Base-by-base conservation (phyloP, 257 asterid genomes). In the Linaria vulgaris region DNA sequence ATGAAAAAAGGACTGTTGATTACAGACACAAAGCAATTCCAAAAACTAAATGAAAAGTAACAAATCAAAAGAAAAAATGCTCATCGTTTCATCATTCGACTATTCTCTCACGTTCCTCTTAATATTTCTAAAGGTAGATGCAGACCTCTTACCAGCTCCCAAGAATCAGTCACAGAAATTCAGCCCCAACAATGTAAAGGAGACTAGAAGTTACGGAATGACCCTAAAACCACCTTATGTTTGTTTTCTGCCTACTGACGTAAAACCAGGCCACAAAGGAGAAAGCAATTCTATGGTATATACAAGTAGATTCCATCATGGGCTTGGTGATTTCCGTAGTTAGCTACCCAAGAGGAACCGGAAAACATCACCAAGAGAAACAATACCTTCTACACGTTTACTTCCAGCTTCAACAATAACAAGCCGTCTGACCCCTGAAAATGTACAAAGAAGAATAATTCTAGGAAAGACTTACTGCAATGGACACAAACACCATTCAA, bases 321-420 rank as follows among this genome's bases (percentile, higher is more conserved):
- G 16, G 46, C 65, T 25, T 14, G 25, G 59, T 61, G 25, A n/a
- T 53, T 52, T 53, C 57, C 72, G n/a, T 54, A 73, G 46, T n/a
- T n/a, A n/a, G n/a, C 80, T 77, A 74, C 70, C 92, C 92, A 76
- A 72, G 69, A 91, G 83, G 77, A 91, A 91, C 78, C 81, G 85
- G 74, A 88, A 85, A 44, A 88, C 71, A 48, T 91, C 98, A 23
- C 87, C 66, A 20, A 91, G 49, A 11, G 98, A 72, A 59, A 91
- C 65, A 46, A 91, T 85, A 53, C 98, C 98, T 72, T 83, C 90
- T 24, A 91, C 88, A 0, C 92, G 96, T 75, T 91, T 91, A 84
- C 92, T 91, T 74, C 98, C 98, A 52, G 98, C 95, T 79, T 91
- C 96, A 55, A 91, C 96, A 6, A 88, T 72, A 19, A 91, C 71